Base-by-base conservation (phyloP, 805 yeast genomes). In the Candida germanica region DNA sequence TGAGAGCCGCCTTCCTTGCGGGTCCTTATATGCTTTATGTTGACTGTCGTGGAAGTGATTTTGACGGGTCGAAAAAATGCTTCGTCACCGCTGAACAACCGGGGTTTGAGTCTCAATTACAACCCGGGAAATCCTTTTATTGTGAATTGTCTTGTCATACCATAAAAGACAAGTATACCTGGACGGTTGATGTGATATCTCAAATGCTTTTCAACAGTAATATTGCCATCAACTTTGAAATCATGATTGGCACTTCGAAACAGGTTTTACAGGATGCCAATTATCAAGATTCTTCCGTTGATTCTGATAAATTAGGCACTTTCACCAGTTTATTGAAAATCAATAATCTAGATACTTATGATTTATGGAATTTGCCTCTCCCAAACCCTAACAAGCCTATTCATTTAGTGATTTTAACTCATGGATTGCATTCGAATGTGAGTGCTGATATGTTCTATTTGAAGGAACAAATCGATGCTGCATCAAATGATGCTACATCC, bases 21-120 rank as follows among this genome's bases (percentile, higher is more conserved):
- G 98, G 98, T 0, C 98, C 98, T 0, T 91, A 79, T 53, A 69
- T 86, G 2, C 60, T 93, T 5, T 93, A 93, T 51, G 85, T 81
- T 15, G 97, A 91, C 57, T 77, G 93, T 32, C 68, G 80, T 29
- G 80, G 91, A 0, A 66, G 58, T 8, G 83, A 80, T 25, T 93
- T 79, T 54, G 62, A 75, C 41, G 79, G 74, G 36, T 56, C 71
- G 26, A 54, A 66, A 36, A 58, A 63, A 29, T 69, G 77, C 42
- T 80, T 80, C 49, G 70, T 83, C 10, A 79, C 89, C 2, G 87
- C 86, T 0, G 89, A 85, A 51, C 88, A 82, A 48, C 95, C 95
- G 0, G 62, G 63, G 18, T 85, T 72, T 52, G 87, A 83, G 48
- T 82, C 91, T 0, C 85, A 80, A 51, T 48, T 85, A 21, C 71